These are phyloP conservation scores for Trametes maxima DNA, from an alignment of 768 basidiomycete species.

Conservation along the genomic window DNA sequence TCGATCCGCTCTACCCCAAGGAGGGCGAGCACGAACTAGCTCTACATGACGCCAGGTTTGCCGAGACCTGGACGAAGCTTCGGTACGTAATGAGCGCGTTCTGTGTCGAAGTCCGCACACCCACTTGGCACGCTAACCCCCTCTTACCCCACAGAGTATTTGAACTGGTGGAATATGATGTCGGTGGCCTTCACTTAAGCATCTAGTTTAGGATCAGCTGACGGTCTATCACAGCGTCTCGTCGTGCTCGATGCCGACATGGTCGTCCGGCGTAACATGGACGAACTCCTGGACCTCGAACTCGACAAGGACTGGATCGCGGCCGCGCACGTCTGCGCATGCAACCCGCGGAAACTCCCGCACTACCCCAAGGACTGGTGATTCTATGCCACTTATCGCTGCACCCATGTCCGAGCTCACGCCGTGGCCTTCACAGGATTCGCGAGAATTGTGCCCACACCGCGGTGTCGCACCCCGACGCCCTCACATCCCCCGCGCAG, in stretches of 20 bases:
- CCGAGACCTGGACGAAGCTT: slow-evolving; percentile 68
- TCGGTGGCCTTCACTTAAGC: slow-evolving; percentile 30
- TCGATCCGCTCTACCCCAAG: slow-evolving; percentile 59
- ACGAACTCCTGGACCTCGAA: slow-evolving; percentile 59
- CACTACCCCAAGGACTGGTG: slow-evolving; percentile 93
- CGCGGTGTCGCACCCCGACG: slow-evolving; percentile 46
- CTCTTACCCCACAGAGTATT: slow-evolving; percentile 48
- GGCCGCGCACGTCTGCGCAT: slow-evolving; percentile 88
- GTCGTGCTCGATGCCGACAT: slow-evolving; percentile 89
- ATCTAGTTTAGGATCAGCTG: neutral
- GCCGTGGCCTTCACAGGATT: slow-evolving; percentile 56
- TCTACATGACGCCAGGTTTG: slow-evolving; percentile 49
- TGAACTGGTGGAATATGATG: slow-evolving; percentile 68
- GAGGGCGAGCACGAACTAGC: slow-evolving; percentile 41
- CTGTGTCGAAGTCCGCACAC: neutral
- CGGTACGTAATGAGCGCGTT: slow-evolving; percentile 35
- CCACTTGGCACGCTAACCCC: neutral
- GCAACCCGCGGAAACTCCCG: slow-evolving; percentile 82
- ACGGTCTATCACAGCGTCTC: slow-evolving; percentile 51
- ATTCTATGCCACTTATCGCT: slow-evolving; percentile 15
- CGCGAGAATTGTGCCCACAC: slow-evolving; percentile 92
- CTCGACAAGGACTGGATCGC: slow-evolving; percentile 77
- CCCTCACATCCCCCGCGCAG: slow-evolving; percentile 46
- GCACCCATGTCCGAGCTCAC: neutral
- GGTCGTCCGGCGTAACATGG: slow-evolving; percentile 83